phyloP scores from a whole-genome alignment of 495 filamentous ascomycete genomes.

The Penicillium crystallinum region DNA sequence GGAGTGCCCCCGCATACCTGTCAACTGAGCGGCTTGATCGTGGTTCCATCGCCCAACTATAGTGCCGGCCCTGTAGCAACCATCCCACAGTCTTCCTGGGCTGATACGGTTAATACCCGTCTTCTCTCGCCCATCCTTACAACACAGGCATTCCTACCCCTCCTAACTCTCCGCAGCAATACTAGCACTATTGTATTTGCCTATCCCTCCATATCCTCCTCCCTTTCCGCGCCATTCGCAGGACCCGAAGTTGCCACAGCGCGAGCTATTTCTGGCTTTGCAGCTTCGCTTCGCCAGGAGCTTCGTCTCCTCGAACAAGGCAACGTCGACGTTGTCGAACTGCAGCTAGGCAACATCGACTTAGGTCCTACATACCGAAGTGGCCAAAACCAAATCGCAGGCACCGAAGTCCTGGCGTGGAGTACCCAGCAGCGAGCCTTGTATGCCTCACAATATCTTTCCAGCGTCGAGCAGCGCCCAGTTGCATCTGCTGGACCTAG shows the following conservation, averaged over 20 bases:
- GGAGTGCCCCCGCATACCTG: constrained; percentile 69
- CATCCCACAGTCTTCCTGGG: constrained; percentile 74
- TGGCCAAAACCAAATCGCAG: constrained; percentile 40
- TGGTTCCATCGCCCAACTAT: constrained; percentile 59
- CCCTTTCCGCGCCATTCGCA: constrained; percentile 78
- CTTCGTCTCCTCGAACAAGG: constrained; percentile 44
- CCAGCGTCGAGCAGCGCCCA: constrained; percentile 41
- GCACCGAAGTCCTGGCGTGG: constrained; percentile 63
- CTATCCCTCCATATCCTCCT: constrained; percentile 78
- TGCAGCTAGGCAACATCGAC: constrained; percentile 87
- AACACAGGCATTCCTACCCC: constrained; percentile 78
- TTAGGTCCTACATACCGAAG: constrained; percentile 41
- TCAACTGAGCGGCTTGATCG: constrained; percentile 67
- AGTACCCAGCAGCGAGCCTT: constrained; percentile 46
- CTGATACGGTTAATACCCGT: constrained; percentile 84
- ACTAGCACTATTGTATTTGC: constrained; percentile 66
- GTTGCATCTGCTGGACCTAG: constrained; percentile 39
- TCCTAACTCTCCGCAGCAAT: constrained; percentile 53
- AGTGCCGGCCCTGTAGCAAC: constrained; percentile 75
- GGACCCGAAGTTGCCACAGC: constrained; percentile 74
- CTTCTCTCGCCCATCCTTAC: constrained; percentile 88
- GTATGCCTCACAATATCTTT: constrained; percentile 39
- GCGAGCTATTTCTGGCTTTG: constrained; percentile 75
- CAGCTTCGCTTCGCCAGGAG: constrained; percentile 68
- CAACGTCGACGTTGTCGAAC: constrained; percentile 69